A percentile compares a stretch with the other conserved stretches of the same genome.
Conservation (phyloP, 2,329 filamentous ascomycete species). For the Xylaria sp. region DNA sequence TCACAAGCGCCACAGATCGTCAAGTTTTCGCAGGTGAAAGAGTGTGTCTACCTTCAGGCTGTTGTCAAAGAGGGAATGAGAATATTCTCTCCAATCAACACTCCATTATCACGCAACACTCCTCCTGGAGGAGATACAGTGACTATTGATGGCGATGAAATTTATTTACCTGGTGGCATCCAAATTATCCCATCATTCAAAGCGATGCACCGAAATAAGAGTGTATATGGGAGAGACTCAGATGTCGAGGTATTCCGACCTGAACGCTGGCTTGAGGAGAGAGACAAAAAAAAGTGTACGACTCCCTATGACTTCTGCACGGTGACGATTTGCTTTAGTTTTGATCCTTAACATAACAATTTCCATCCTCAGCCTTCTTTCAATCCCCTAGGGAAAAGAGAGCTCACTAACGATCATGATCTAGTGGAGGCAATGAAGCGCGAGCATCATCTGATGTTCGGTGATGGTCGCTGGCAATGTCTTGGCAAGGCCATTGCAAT, state of each 20-base stretch:
- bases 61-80: conserved; percentile 48
- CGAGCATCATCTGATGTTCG: conserved; percentile 18
- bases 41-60: conserved; percentile 47
- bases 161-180: conserved; percentile 16
- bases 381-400: neutral
- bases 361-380: neutral
- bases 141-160: neutral
- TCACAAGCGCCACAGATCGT: conserved; percentile 45
- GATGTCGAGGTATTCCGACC: conserved; percentile 28
- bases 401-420: neutral
- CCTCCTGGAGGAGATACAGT: conserved; percentile 23
- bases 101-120: conserved; percentile 27
- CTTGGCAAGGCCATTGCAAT: conserved; percentile 24
- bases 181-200: conserved; percentile 16
- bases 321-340: neutral
- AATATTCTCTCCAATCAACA: conserved; percentile 42
- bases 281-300: conserved; percentile 13
- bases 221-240: conserved; percentile 18
- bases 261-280: conserved; percentile 29
- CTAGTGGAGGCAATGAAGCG: conserved; percentile 24
- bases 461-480: conserved; percentile 24
- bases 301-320: no score
- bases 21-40: conserved; percentile 36
- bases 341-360: neutral
- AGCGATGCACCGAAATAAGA: conserved; percentile 20